Evolutionary conservation across 2,329 filamentous ascomycete species (phyloP), one percentile per base, ranked within the genome.

Genomic region (Trichoderma sp.): DNA sequence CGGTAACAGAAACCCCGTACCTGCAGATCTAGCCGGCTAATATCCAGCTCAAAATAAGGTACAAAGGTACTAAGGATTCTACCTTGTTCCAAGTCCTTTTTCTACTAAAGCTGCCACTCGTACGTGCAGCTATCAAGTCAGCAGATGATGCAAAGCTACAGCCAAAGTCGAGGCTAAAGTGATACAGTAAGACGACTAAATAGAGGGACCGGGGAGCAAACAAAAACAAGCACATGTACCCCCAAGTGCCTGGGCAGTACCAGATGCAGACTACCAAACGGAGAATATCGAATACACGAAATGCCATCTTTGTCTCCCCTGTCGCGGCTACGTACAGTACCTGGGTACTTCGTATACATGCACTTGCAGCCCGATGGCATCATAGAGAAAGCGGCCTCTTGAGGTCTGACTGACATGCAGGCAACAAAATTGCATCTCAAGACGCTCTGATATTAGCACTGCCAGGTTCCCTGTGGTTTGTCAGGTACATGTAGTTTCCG

Each of bases 1-100:
- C 53, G 51, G 53, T 28, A 32, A 47, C 51, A 56, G 64, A 68
- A 43, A 58, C 65, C 34, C 51, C 51, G 65, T 70, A 36, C 58
- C 67, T 62, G 58, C 36, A 62, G 53, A 69, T 70, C 56, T 62
- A 51, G 34, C 28, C 56, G 26, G 15, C 56, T 51, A 11, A n/a
- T 36, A 60, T 58, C 9, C 57, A 32, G 12, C n/a, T 11, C 47
- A 24, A 53, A 53, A 24, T 18, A n/a, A 61, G n/a, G 32, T 32
- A 51, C 34, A 47, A 56, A 30, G 30, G 18, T 58, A 12, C 15
- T 32, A 32, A n/a, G 15, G 30, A 32, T 58, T 32, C 26, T 32
- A 58, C 21, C 47, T 24, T 21, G 47, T 24, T 53, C 47, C 47
- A 24, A 3, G 47, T 53, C 11, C 21, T 2, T 53, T 53, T 53